Evolutionary conservation across 2,329 filamentous ascomycete species (phyloP).

Genomic region (Fusarium citri): DNA sequence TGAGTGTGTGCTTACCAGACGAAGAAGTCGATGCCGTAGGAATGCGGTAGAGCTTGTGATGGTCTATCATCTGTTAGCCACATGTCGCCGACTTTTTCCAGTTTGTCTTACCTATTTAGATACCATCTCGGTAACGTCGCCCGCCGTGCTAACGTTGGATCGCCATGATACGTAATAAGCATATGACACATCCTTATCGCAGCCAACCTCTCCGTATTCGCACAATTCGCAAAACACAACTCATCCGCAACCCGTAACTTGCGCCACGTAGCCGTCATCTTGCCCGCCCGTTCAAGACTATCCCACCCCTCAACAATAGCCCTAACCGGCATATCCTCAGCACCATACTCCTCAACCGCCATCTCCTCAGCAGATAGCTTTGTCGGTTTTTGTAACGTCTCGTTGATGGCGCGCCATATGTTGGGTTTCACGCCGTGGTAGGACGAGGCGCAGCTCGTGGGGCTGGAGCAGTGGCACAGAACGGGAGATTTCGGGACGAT

Average conservation of each 20-base stretch:
- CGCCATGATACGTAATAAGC: constrained; percentile 44
- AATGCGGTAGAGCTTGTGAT: constrained; percentile 46
- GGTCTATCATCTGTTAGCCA: constrained; percentile 34
- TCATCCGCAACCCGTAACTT: constrained; percentile 45
- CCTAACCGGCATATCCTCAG: constrained; percentile 44
- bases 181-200: constrained; percentile 43
- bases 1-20: constrained; percentile 41
- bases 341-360: constrained; percentile 31
- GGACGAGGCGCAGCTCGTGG: neutral
- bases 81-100: accelerated
- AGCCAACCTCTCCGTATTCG: constrained; percentile 42
- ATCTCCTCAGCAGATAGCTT: constrained; percentile 32
- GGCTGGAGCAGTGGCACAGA: constrained; percentile 25
- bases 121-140: constrained; percentile 45
- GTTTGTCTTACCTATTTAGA: constrained; percentile 38
- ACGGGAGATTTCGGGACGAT: constrained; percentile 11
- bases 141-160: constrained; percentile 37
- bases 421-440: constrained; percentile 24
- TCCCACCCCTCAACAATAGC: constrained; percentile 48
- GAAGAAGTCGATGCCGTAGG: constrained; percentile 49
- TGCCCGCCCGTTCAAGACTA: constrained; percentile 42
- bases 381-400: constrained; percentile 22
- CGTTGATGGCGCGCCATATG: constrained; percentile 46
- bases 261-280: constrained; percentile 45
- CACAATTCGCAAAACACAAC: constrained; percentile 36